These are phyloP conservation scores for Saccharomycopsis amapae DNA, from an alignment of 805 yeast species.

Conservation along the genomic window DNA sequence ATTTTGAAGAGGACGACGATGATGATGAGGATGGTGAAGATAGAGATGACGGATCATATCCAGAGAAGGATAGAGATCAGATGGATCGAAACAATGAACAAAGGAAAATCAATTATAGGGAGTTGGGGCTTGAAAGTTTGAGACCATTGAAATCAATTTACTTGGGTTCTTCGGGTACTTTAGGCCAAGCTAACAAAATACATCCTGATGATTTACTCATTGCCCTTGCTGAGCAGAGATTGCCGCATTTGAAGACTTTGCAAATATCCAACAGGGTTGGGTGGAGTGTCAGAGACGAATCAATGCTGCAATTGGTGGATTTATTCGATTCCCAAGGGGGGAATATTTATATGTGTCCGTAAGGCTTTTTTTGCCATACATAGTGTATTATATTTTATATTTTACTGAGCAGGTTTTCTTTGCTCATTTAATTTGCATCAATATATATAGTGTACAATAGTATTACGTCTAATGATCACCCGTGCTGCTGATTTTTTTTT, in stretches of 20 bases:
- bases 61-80: neutral
- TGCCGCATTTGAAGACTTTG: conserved; percentile 60
- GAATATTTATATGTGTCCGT: conserved; percentile 20
- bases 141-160: conserved; percentile 55
- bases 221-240: conserved; percentile 70
- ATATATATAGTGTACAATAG: too few species aligned
- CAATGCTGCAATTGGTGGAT: conserved; percentile 15
- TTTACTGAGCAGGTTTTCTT: too few species aligned
- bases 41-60: neutral
- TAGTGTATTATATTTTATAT: too few species aligned
- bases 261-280: conserved; percentile 72
- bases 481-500: too few species aligned
- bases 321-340: conserved; percentile 14
- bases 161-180: conserved; percentile 78
- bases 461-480: too few species aligned
- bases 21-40: conserved; percentile 1
- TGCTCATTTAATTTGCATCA: too few species aligned
- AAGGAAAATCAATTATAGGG: neutral
- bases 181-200: conserved; percentile 75
- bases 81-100: neutral
- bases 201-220: conserved; percentile 86
- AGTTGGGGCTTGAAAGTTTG: conserved; percentile 9
- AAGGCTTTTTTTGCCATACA: too few species aligned
- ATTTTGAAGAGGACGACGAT: conserved; percentile 13
- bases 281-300: conserved; percentile 52